phyloP scores from a whole-genome alignment of 139 green algal species.

The Chlorella sp. region DNA sequence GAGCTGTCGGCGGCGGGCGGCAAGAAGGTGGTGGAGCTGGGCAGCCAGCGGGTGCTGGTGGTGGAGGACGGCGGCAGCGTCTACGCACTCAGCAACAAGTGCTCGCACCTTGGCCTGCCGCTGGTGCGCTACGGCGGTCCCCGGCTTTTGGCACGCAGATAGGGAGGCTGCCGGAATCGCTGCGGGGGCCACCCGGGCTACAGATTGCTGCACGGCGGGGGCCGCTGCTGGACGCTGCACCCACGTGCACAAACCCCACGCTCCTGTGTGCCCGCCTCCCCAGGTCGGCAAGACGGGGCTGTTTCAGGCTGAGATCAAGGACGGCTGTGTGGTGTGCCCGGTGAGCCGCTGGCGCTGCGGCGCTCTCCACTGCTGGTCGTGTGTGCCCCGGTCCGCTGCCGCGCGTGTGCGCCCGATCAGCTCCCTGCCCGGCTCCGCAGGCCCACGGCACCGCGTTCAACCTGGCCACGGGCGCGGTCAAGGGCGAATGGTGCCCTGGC shows the following conservation, averaged over 20 bases:
- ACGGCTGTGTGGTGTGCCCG: slow-evolving; percentile 8
- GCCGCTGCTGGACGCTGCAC: too few relatives aligned
- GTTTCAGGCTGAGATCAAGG: slow-evolving; percentile 25
- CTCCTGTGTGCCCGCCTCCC: too few relatives aligned
- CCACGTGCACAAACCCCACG: too few relatives aligned
- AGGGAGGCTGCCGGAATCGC: too few relatives aligned
- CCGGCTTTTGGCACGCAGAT: too few relatives aligned
- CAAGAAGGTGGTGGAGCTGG: slow-evolving; percentile 22
- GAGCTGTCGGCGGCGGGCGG: too few relatives aligned
- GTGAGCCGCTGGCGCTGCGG: background rate
- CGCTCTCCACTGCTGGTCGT: background rate
- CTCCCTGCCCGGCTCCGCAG: slow-evolving; percentile 75
- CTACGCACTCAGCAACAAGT: slow-evolving; percentile 78
- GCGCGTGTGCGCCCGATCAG: slow-evolving; percentile 21
- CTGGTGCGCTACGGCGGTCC: too few relatives aligned
- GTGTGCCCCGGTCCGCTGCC: background rate
- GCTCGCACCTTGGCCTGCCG: slow-evolving; percentile 72
- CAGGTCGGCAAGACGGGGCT: slow-evolving; percentile 70
- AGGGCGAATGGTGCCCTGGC: slow-evolving; percentile 61
- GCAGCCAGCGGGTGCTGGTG: slow-evolving; percentile 46
- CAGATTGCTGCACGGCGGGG: too few relatives aligned
- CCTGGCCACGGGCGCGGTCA: slow-evolving; percentile 60
- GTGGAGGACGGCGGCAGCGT: slow-evolving; percentile 52
- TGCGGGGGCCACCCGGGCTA: too few relatives aligned
- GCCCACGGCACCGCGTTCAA: slow-evolving; percentile 74